Evolutionary conservation across 2,329 filamentous ascomycete genomes (phyloP).

Genomic region (Blumeria hordei): DNA sequence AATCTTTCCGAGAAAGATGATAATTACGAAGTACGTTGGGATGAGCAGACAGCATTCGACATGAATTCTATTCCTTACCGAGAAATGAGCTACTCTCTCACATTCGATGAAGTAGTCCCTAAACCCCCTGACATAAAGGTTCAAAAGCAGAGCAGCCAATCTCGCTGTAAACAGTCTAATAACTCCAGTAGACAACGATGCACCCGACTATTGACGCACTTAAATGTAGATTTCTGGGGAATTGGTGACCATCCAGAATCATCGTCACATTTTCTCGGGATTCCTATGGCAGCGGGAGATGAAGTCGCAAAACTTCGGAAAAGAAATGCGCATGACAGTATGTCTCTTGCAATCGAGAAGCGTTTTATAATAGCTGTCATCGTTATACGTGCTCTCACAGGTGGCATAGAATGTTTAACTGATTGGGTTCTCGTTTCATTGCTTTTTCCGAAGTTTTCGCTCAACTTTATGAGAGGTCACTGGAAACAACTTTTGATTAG

Average conservation of each 20-base stretch:
- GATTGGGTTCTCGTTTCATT: constrained; percentile 35
- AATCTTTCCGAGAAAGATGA: not conserved
- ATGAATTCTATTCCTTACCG: constrained; percentile 20
- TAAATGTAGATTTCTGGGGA: constrained; percentile 10
- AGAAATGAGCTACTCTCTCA: constrained; percentile 6
- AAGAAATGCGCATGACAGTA: constrained; percentile 13
- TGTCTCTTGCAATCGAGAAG: constrained; percentile 20
- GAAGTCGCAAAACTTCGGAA: constrained; percentile 6
- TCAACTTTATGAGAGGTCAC: constrained; percentile 27
- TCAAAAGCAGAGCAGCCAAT: not conserved
- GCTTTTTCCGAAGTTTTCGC: constrained; percentile 28
- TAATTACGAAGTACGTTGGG: constrained; percentile 6
- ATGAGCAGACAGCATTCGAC: constrained; percentile 18
- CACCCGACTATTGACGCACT: constrained; percentile 7
- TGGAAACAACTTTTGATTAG: constrained; percentile 29
- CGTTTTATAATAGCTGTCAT: constrained; percentile 32
- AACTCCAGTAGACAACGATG: constrained; percentile 2
- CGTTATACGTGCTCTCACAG: constrained; percentile 30
- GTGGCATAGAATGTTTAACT: constrained; percentile 31
- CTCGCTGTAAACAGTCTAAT: not conserved
- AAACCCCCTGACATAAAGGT: not conserved
- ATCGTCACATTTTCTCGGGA: constrained; percentile 6
- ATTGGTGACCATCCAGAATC: constrained; percentile 6
- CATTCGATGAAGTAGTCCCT: constrained; percentile 11
- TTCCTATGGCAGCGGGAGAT: constrained; percentile 6